phyloP scores from a whole-genome alignment of 164 flowering plant genomes.

The Dillenia suffruticosa region DNA sequence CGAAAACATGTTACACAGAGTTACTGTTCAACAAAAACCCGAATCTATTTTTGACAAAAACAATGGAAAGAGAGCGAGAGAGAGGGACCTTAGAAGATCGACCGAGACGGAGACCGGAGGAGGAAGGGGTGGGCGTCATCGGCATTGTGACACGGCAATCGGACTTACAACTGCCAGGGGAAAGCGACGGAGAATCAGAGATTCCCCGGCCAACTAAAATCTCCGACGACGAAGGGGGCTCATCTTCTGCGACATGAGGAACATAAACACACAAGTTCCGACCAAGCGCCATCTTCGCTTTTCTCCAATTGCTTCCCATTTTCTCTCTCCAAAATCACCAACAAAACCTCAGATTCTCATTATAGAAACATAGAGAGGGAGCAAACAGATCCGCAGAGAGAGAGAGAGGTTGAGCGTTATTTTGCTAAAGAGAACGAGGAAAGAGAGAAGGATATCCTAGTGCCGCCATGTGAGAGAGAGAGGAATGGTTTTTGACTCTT shows the following conservation, averaged over 20 bases:
- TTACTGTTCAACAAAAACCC: slow-evolving; percentile 4
- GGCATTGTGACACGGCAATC: slow-evolving; percentile 20
- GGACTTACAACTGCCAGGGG: slow-evolving; percentile 18
- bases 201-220: slow-evolving; percentile 17
- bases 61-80: neutral
- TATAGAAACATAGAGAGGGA: neutral
- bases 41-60: neutral
- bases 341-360: neutral
- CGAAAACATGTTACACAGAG: neutral
- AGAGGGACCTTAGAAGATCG: slow-evolving; percentile 57
- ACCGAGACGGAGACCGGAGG: slow-evolving; percentile 47
- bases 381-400: neutral
- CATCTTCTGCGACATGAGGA: slow-evolving; percentile 41
- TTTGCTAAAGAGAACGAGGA: neutral
- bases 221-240: slow-evolving; percentile 14
- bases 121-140: slow-evolving; percentile 56
- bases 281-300: slow-evolving; percentile 67
- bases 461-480: neutral
- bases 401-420: neutral
- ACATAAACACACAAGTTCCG: slow-evolving; percentile 47
- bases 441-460: neutral
- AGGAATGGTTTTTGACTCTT: neutral
- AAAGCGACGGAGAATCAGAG: slow-evolving; percentile 30
- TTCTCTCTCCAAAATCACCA: neutral
- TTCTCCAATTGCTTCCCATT: slow-evolving; percentile 87